Conservation (phyloP, 345 rosid species). For the Nephelium lappaceum region DNA sequence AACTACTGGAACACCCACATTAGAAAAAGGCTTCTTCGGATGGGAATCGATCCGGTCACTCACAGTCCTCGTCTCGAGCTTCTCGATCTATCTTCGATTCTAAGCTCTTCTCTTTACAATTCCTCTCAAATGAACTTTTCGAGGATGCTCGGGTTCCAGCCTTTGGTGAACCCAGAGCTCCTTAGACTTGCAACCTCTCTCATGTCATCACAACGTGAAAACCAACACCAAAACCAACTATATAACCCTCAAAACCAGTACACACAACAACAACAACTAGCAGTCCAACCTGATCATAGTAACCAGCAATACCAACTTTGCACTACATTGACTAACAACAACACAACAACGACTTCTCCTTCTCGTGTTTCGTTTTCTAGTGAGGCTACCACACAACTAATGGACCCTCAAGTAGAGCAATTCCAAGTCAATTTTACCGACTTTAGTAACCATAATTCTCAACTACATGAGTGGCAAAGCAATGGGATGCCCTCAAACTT, state of each 20-base stretch:
- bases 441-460: constrained; percentile 21
- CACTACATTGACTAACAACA: constrained; percentile 15
- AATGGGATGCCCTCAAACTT: constrained; percentile 37
- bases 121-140: constrained; percentile 54
- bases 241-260: constrained; percentile 27
- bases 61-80: constrained; percentile 76
- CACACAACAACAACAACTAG: constrained; percentile 16
- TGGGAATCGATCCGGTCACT: constrained; percentile 92
- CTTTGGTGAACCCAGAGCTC: constrained; percentile 45
- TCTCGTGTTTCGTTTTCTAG: constrained; percentile 32
- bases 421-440: constrained; percentile 25
- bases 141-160: constrained; percentile 45
- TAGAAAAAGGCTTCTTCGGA: constrained; percentile 67
- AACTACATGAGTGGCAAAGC: constrained; percentile 27
- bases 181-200: constrained; percentile 47
- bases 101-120: constrained; percentile 48
- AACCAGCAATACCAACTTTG: constrained; percentile 33
- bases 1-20: constrained; percentile 89
- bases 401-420: constrained; percentile 22
- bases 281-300: constrained; percentile 23
- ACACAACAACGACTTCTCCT: background rate
- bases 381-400: constrained; percentile 28
- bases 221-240: constrained; percentile 35
- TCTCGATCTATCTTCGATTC: constrained; percentile 64
- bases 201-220: constrained; percentile 30